A percentile compares a stretch with the other conserved stretches of the same genome.
Evolutionary conservation across 2,329 filamentous ascomycete genomes (phyloP).

Genomic region (Pseudocercospora fijiensis): DNA sequence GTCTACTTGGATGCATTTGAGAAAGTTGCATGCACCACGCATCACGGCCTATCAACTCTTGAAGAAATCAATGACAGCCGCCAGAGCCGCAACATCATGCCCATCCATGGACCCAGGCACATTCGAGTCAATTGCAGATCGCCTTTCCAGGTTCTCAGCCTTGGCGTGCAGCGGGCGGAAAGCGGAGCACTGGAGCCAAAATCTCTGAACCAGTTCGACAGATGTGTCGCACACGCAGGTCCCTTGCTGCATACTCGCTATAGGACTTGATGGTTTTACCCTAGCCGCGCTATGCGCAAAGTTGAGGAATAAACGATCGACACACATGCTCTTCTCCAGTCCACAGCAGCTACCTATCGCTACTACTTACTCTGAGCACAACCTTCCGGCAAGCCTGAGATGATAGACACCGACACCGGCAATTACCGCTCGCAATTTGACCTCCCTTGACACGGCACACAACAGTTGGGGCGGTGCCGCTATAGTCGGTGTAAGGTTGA

Average conservation of each 20-base stretch:
- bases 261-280: not conserved
- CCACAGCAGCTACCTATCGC: not conserved
- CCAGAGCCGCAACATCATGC: constrained; percentile 1
- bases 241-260: not conserved
- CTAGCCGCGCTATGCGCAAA: constrained; percentile 1
- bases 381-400: not conserved
- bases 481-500: constrained; percentile 6
- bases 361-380: not conserved
- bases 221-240: not conserved
- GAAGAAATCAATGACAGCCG: constrained; percentile 2
- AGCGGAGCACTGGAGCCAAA: not conserved
- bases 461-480: not conserved
- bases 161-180: not conserved
- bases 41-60: not conserved
- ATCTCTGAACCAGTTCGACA: not conserved
- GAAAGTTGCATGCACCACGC: not conserved
- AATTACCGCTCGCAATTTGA: no score
- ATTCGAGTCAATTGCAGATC: not conserved
- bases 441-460: not conserved
- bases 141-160: not conserved
- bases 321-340: not conserved
- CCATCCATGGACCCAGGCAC: not conserved
- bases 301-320: not conserved
- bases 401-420: not conserved
- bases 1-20: not conserved